phyloP scores from a whole-genome alignment of 2,329 filamentous ascomycete genomes.

The Scytalidium sp. region DNA sequence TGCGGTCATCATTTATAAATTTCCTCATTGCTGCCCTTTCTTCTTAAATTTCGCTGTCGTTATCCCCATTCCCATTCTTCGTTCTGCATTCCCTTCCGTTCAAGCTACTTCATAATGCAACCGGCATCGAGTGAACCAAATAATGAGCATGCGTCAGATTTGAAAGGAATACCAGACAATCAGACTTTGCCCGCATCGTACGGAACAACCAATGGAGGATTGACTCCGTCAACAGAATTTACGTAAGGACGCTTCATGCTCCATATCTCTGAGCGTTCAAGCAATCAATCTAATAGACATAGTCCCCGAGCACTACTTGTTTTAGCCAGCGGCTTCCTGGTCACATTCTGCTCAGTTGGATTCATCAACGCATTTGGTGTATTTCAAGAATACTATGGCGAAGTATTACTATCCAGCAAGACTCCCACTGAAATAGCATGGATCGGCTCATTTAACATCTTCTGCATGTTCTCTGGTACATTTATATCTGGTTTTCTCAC shows the following conservation, averaged over 20 bases:
- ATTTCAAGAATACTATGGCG: conserved; percentile 30
- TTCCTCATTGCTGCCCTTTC: too few species aligned
- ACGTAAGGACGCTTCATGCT: conserved; percentile 5
- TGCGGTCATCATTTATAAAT: too few species aligned
- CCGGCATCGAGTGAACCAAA: too few species aligned
- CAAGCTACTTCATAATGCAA: too few species aligned
- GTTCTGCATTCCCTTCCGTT: too few species aligned
- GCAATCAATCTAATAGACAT: background rate
- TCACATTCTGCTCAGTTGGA: conserved; percentile 28
- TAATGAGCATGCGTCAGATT: too few species aligned
- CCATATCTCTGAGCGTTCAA: background rate
- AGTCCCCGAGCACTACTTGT: conserved; percentile 9
- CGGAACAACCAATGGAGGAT: too few species aligned
- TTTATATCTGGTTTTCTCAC: conserved; percentile 25
- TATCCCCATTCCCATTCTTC: too few species aligned
- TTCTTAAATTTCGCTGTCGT: too few species aligned
- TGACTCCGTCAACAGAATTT: conserved; percentile 4
- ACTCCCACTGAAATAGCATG: conserved; percentile 29
- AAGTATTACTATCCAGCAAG: conserved; percentile 14
- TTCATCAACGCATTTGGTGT: conserved; percentile 33
- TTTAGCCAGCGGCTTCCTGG: conserved; percentile 12
- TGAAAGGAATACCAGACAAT: too few species aligned
- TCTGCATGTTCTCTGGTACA: conserved; percentile 23
- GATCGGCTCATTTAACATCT: conserved; percentile 31
- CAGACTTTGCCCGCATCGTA: too few species aligned